These are phyloP conservation scores for Colletotrichum tofieldiae DNA, from an alignment of 2,329 filamentous ascomycete species.

Conservation along the genomic window DNA sequence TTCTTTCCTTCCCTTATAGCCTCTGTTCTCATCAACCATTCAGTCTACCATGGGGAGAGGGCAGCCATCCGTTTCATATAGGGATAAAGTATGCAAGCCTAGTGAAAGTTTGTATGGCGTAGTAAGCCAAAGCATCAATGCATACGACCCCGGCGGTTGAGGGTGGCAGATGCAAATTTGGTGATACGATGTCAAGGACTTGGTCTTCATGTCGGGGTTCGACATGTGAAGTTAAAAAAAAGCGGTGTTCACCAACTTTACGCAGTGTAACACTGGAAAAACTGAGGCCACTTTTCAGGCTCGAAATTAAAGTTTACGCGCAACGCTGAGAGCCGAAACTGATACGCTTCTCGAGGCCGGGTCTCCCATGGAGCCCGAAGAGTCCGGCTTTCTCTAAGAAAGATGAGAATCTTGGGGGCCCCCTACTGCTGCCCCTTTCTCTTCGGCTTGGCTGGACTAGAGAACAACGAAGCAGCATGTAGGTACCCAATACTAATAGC, in stretches of 20 bases:
- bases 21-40: background rate
- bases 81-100: background rate
- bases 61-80: constrained; percentile 3
- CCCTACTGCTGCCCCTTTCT: background rate
- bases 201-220: background rate
- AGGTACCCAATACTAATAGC: background rate
- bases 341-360: constrained; percentile 15
- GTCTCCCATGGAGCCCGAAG: constrained; percentile 8
- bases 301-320: constrained; percentile 17
- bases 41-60: background rate
- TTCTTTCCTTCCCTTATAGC: background rate
- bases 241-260: background rate
- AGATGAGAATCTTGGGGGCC: background rate
- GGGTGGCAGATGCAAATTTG: background rate
- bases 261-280: background rate
- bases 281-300: constrained; percentile 17
- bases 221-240: background rate
- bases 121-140: background rate
- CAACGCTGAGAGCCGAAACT: constrained; percentile 9
- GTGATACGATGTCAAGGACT: constrained; percentile 7
- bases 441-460: background rate
- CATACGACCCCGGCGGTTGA: background rate
- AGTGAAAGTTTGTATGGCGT: background rate
- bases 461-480: background rate
- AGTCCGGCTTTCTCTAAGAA: background rate